Evolutionary conservation across 352 stramenopile genomes (phyloP).

Genomic region (Globisporangium parvum): DNA sequence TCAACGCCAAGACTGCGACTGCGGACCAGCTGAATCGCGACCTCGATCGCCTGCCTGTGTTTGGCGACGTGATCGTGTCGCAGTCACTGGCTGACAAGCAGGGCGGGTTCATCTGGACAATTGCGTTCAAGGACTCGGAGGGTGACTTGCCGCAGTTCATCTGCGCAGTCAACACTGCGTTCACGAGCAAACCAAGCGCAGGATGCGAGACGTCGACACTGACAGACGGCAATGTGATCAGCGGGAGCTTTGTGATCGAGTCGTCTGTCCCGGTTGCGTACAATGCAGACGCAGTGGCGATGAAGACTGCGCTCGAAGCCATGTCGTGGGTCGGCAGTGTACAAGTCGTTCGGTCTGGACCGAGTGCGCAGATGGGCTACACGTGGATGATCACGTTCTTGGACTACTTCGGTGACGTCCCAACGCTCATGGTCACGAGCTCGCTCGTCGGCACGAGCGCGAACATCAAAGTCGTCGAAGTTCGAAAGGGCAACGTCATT

Average conservation of each 20-base stretch:
- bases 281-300: slow-evolving; percentile 32
- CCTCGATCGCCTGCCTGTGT: slow-evolving; percentile 50
- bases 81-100: slow-evolving; percentile 58
- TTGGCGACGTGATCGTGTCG: slow-evolving; percentile 53
- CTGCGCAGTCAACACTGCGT: slow-evolving; percentile 43
- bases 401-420: slow-evolving; percentile 64
- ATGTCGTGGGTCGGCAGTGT: slow-evolving; percentile 61
- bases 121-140: slow-evolving; percentile 63
- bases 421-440: slow-evolving; percentile 45
- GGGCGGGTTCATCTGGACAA: slow-evolving; percentile 69
- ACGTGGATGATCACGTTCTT: slow-evolving; percentile 75
- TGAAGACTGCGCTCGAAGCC: slow-evolving; percentile 49
- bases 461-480: slow-evolving; percentile 46
- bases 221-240: slow-evolving; percentile 69
- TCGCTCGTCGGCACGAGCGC: slow-evolving; percentile 57
- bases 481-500: slow-evolving; percentile 70
- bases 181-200: slow-evolving; percentile 19
- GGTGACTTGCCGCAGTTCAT: slow-evolving; percentile 71
- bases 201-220: slow-evolving; percentile 55
- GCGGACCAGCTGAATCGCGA: slow-evolving; percentile 37
- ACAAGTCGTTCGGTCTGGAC: slow-evolving; percentile 39
- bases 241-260: slow-evolving; percentile 65
- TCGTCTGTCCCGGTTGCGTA: slow-evolving; percentile 51
- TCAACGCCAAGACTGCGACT: slow-evolving; percentile 28
- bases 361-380: slow-evolving; percentile 57